Evolutionary conservation across 306 rosid species (phyloP).

Genomic region (Elaeagnus macrophylla): DNA sequence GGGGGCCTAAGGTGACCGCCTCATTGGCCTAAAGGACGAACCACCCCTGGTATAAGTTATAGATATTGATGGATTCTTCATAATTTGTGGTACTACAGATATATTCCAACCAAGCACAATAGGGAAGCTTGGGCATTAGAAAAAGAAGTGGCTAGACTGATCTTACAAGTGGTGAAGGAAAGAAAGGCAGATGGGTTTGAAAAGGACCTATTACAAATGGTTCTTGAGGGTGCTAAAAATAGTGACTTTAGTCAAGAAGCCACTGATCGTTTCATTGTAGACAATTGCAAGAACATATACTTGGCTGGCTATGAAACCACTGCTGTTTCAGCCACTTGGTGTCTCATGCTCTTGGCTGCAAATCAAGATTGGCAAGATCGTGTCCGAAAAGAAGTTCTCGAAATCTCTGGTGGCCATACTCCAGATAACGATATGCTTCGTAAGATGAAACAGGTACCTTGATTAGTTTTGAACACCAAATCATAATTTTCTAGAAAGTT

Average conservation of each 20-base stretch:
- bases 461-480: neutral
- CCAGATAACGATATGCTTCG: constrained; percentile 14
- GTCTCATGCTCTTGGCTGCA: constrained; percentile 20
- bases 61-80: neutral
- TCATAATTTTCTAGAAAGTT: neutral
- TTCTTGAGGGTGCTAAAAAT: constrained; percentile 48
- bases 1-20: too few species aligned
- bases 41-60: neutral
- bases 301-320: constrained; percentile 27
- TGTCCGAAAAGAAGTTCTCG: constrained; percentile 8
- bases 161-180: constrained; percentile 3
- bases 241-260: constrained; percentile 13
- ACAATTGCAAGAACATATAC: constrained; percentile 25
- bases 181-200: neutral
- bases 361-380: constrained; percentile 24
- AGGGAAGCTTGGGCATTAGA: neutral
- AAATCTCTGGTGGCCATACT: neutral
- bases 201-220: constrained; percentile 57
- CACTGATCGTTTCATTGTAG: constrained; percentile 30
- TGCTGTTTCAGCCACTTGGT: constrained; percentile 10
- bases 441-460: constrained; percentile 17
- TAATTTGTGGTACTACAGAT: neutral
- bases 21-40: too few species aligned
- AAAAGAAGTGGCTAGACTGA: neutral
- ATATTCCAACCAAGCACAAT: neutral